Evolutionary conservation across 1,284 basidiomycete species (phyloP).

Genomic region (Naganishia liquefaciens): DNA sequence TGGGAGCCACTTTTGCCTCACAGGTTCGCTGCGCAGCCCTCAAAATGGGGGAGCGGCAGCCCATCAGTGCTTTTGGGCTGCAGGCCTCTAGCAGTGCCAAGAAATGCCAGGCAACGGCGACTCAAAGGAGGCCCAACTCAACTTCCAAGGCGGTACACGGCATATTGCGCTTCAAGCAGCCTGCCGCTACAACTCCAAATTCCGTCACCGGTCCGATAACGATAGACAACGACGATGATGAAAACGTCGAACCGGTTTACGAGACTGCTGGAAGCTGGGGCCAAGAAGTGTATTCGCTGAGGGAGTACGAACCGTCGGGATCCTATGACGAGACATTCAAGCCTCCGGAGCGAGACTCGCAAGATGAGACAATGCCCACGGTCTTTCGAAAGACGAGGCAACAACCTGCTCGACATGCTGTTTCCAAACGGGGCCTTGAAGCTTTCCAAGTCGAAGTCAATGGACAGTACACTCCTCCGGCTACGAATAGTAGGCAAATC

Average conservation of each 20-base stretch:
- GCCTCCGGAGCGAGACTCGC: slow-evolving; percentile 12
- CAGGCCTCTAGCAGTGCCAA: slow-evolving; percentile 16
- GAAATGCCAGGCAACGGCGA: background rate
- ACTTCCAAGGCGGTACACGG: background rate
- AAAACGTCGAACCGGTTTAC: background rate
- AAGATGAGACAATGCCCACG: slow-evolving; percentile 4
- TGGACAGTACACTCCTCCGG: slow-evolving; percentile 15
- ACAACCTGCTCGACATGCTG: slow-evolving; percentile 8
- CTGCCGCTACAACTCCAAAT: background rate
- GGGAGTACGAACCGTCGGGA: background rate
- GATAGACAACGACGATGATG: slow-evolving; percentile 5
- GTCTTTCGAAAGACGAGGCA: slow-evolving; percentile 6
- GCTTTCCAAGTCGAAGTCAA: background rate
- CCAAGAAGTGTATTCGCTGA: background rate
- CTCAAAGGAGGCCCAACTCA: background rate
- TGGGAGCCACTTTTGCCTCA: no score
- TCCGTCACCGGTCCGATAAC: slow-evolving; percentile 6
- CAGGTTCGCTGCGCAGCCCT: background rate
- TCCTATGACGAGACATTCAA: slow-evolving; percentile 13
- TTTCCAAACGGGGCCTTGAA: background rate
- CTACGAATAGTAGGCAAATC: background rate
- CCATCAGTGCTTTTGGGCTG: slow-evolving; percentile 12
- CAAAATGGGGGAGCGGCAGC: slow-evolving; percentile 10
- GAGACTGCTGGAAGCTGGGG: slow-evolving; percentile 17
- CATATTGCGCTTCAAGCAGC: slow-evolving; percentile 2